Conservation (phyloP, 2,329 filamentous ascomycete genomes). For the Talaromyces rugulosus region DNA sequence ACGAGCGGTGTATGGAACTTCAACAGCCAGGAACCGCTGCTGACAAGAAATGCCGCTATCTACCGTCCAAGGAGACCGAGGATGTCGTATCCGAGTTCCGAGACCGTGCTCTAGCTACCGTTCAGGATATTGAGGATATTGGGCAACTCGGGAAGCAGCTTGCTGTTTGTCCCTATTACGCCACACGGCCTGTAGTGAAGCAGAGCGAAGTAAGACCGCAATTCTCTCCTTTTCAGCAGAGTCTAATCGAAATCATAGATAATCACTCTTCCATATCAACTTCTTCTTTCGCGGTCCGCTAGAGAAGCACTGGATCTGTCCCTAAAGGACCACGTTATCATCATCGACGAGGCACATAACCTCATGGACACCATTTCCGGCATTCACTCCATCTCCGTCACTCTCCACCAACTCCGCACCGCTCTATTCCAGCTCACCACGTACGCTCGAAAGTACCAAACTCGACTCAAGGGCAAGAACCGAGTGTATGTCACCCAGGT, state of each 20-base stretch:
- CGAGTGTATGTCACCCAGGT: constrained; percentile 86
- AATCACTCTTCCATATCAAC: constrained; percentile 84
- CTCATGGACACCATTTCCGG: constrained; percentile 90
- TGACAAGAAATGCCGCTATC: constrained; percentile 67
- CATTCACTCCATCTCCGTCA: constrained; percentile 77
- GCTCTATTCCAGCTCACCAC: constrained; percentile 71
- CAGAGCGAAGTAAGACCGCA: constrained; percentile 60
- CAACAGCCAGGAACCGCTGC: constrained; percentile 65
- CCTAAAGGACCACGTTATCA: constrained; percentile 81
- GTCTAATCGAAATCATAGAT: constrained; percentile 48
- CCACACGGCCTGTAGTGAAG: constrained; percentile 78
- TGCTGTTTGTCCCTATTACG: constrained; percentile 90
- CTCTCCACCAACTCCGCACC: constrained; percentile 65
- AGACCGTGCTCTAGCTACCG: constrained; percentile 74
- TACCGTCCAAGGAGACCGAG: constrained; percentile 74
- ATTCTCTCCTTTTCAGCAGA: not conserved
- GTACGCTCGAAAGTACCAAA: constrained; percentile 85
- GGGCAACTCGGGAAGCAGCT: constrained; percentile 71
- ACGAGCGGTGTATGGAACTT: constrained; percentile 85
- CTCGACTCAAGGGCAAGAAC: constrained; percentile 84
- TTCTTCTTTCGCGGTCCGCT: constrained; percentile 81
- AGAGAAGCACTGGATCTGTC: constrained; percentile 83
- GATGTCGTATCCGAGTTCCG: constrained; percentile 73
- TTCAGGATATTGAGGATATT: constrained; percentile 92
- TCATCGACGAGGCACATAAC: constrained; percentile 97